Conservation (phyloP, 805 yeast genomes). For the Candida andamanensis region DNA sequence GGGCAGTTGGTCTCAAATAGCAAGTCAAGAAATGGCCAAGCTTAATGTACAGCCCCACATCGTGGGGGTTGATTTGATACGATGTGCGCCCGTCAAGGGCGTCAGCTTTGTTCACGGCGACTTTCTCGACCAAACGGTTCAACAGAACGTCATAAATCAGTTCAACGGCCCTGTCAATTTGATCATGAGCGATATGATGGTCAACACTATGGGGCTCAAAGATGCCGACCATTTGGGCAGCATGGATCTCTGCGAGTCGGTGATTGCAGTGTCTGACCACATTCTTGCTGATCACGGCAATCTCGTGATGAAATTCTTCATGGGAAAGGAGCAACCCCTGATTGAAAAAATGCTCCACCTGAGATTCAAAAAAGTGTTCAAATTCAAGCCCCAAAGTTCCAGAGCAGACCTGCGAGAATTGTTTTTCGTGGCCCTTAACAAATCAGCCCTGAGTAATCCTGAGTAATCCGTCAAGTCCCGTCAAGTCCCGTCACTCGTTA, state of each 20-base stretch:
- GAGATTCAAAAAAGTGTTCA: conserved; percentile 57
- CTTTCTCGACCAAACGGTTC: conserved; percentile 44
- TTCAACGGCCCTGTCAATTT: conserved; percentile 37
- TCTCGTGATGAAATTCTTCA: conserved; percentile 77
- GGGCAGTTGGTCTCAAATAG: conserved; percentile 92
- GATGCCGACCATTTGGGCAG: conserved; percentile 79
- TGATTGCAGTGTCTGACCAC: conserved; percentile 67
- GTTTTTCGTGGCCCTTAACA: conserved; percentile 67
- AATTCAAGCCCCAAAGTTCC: conserved; percentile 79
- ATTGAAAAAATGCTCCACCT: conserved; percentile 55
- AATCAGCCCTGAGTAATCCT: too few relatives aligned
- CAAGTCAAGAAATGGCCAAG: conserved; percentile 38
- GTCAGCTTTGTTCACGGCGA: conserved; percentile 37
- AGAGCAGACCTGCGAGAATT: conserved; percentile 76
- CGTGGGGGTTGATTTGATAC: conserved; percentile 61
- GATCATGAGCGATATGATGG: conserved; percentile 82
- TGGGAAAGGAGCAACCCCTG: conserved; percentile 71
- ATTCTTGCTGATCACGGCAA: conserved; percentile 66
- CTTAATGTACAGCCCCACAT: conserved; percentile 41
- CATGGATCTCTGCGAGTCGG: conserved; percentile 91
- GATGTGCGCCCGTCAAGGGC: conserved; percentile 33
- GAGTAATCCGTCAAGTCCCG: too few relatives aligned
- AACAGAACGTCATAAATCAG: conserved; percentile 46
- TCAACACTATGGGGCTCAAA: conserved; percentile 80
- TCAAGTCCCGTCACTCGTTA: too few relatives aligned